These are phyloP conservation scores for Fusarium newnesense DNA, from an alignment of 2,329 filamentous ascomycete species.

Conservation along the genomic window DNA sequence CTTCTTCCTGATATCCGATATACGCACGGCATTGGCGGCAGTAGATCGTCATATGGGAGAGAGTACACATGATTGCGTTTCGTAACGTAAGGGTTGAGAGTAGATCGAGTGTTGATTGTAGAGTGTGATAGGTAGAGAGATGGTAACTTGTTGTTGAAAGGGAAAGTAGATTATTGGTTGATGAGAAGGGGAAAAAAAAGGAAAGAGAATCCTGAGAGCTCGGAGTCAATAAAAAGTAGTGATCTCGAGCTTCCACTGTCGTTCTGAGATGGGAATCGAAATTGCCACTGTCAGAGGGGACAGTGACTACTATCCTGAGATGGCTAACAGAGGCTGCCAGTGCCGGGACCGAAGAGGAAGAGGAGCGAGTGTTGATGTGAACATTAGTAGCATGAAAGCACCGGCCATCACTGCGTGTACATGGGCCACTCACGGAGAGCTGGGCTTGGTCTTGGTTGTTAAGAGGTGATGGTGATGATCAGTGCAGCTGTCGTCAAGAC, in stretches of 20 bases:
- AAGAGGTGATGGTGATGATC: not conserved
- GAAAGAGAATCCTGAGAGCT: not conserved
- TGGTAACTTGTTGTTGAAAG: too few species aligned
- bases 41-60: too few species aligned
- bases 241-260: not conserved
- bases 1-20: too few species aligned
- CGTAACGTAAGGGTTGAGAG: too few species aligned
- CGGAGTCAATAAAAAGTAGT: not conserved
- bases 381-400: not conserved
- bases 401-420: not conserved
- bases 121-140: not conserved
- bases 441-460: not conserved
- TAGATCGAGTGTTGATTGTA: not conserved
- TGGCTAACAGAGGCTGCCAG: rapidly evolving
- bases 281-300: not conserved
- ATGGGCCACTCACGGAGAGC: not conserved
- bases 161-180: not conserved
- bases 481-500: not conserved
- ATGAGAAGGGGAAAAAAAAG: not conserved
- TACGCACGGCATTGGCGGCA: too few species aligned
- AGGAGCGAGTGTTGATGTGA: not conserved
- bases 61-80: too few species aligned
- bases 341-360: too few species aligned
- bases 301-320: too few species aligned
- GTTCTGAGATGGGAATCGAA: too few species aligned